Evolutionary conservation across 257 asterid species (phyloP).

Genomic region (Nicotiana knightiana): DNA sequence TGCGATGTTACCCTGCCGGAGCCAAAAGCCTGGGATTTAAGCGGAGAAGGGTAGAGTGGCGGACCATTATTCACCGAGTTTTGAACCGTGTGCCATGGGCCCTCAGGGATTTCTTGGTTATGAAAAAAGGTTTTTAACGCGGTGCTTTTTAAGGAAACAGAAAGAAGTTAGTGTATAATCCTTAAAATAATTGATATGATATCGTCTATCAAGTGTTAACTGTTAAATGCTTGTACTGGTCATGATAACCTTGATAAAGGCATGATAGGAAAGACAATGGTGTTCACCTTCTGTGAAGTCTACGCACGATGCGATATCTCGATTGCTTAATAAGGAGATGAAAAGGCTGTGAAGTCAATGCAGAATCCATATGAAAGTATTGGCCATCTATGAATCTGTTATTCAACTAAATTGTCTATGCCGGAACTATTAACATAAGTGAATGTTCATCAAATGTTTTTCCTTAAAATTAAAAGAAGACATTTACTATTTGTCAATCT

Average conservation of each 20-base stretch:
- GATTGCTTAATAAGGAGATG: not conserved
- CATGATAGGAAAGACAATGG: not conserved
- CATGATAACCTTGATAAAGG: conserved; percentile 1
- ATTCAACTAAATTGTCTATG: not conserved
- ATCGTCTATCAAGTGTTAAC: not conserved
- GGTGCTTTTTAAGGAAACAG: not conserved
- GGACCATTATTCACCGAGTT: no score
- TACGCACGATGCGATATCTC: not conserved
- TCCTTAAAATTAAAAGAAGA: not conserved
- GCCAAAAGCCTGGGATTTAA: no score
- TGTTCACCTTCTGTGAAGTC: not conserved
- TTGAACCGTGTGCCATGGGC: no score
- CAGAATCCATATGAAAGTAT: not conserved
- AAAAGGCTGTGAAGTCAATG: not conserved
- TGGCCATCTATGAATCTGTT: not conserved
- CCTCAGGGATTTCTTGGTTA: no score
- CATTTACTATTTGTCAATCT: not conserved
- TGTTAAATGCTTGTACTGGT: not conserved
- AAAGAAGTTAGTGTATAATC: not conserved
- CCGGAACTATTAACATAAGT: not conserved
- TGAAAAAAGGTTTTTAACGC: not conserved
- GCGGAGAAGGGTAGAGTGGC: no score
- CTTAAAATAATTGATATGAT: not conserved
- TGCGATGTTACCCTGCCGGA: not conserved
- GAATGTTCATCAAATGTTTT: not conserved